Evolutionary conservation across 345 rosid genomes (phyloP).

Genomic region (Rhizophora mangle): DNA sequence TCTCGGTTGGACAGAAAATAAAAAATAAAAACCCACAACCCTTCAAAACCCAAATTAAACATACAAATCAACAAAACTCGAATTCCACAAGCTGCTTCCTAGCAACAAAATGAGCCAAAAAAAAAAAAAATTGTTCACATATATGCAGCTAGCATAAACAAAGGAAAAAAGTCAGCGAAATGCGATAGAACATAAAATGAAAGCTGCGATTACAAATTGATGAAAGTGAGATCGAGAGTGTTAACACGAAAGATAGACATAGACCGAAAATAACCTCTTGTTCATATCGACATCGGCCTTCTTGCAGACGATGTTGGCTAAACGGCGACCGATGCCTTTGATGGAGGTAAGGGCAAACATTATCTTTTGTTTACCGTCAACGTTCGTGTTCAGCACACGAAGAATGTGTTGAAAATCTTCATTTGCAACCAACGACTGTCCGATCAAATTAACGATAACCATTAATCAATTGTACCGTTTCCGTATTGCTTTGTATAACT

Average conservation of each 20-base stretch:
- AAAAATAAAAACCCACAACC: no score
- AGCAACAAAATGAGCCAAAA: no score
- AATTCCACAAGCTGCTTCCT: no score
- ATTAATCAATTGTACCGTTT: neutral
- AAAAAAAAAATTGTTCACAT: no score
- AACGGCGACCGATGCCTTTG: constrained; percentile 37
- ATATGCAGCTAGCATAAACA: no score
- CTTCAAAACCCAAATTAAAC: no score
- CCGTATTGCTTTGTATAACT: no score
- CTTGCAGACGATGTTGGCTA: constrained; percentile 39
- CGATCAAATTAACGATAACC: neutral
- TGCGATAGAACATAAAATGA: no score
- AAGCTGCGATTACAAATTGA: neutral
- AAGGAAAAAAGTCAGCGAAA: no score
- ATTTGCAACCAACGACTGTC: constrained; percentile 26
- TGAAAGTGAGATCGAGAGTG: neutral
- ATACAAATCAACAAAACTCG: no score
- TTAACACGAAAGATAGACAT: neutral
- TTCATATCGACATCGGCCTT: constrained; percentile 36
- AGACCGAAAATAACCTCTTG: constrained; percentile 17
- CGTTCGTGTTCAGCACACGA: constrained; percentile 35
- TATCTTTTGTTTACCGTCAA: constrained; percentile 35
- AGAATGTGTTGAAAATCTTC: constrained; percentile 38
- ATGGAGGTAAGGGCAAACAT: constrained; percentile 39
- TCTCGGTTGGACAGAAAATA: no score